Conservation (phyloP, 768 basidiomycete genomes). For the Symmetrospora coprosmae region DNA sequence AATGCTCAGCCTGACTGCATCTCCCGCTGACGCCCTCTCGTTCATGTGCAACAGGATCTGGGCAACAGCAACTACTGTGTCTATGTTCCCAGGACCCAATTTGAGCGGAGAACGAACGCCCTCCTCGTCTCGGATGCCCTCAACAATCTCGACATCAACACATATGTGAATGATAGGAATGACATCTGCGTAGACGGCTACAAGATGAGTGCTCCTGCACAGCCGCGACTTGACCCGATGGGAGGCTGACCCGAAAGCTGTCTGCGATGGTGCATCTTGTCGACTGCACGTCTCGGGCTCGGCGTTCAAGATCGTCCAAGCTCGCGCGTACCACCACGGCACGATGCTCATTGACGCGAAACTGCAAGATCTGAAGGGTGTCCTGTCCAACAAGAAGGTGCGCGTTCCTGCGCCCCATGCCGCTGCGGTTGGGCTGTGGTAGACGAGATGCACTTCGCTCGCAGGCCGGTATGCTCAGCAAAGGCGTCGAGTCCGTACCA, state of each 20-base stretch:
- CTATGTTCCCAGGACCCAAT: conserved; percentile 63
- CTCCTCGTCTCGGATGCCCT: conserved; percentile 65
- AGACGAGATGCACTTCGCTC: not conserved
- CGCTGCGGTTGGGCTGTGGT: not conserved
- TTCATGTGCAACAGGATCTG: conserved; percentile 50
- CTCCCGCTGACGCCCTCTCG: not conserved
- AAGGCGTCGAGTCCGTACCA: conserved; percentile 76
- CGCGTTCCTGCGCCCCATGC: conserved; percentile 20
- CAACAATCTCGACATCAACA: conserved; percentile 54
- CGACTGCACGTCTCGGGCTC: conserved; percentile 77
- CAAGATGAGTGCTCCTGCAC: conserved; percentile 59
- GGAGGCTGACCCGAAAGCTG: too few relatives aligned
- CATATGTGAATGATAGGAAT: conserved; percentile 71
- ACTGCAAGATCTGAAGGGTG: conserved; percentile 55
- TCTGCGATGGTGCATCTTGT: too few relatives aligned
- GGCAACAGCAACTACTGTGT: conserved; percentile 97
- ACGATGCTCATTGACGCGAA: conserved; percentile 89
- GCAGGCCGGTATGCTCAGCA: conserved; percentile 65
- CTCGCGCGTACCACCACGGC: conserved; percentile 89
- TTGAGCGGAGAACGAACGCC: conserved; percentile 65
- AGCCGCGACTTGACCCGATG: too few relatives aligned
- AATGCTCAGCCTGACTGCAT: not conserved
- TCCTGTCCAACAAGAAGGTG: conserved; percentile 57
- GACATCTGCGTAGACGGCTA: conserved; percentile 69
- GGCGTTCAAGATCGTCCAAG: conserved; percentile 85